Evolutionary conservation across 805 yeast species (phyloP).

Genomic region (Saccharomycopsis javanensis): DNA sequence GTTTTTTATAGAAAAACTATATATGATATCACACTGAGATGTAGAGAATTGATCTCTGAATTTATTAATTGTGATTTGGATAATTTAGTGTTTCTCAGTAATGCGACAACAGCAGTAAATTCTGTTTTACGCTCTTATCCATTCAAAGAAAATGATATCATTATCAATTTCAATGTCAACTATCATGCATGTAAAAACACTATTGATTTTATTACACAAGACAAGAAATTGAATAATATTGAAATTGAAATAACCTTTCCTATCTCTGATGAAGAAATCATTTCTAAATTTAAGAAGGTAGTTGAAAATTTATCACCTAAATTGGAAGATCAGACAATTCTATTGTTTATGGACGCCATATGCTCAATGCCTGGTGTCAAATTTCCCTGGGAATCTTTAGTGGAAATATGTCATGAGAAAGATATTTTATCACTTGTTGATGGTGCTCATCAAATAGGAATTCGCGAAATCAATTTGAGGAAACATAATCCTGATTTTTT

Average conservation of each 20-base stretch:
- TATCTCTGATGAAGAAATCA: conserved; percentile 32
- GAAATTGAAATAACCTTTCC: conserved; percentile 36
- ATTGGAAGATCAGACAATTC: conserved; percentile 24
- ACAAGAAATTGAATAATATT: conserved; percentile 22
- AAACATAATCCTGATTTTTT: conserved; percentile 48
- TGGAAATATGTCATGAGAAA: conserved; percentile 35
- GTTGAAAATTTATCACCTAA: conserved; percentile 19
- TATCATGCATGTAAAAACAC: conserved; percentile 50
- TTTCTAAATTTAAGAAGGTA: conserved; percentile 25
- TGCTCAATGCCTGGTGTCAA: conserved; percentile 55
- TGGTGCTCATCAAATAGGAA: conserved; percentile 65
- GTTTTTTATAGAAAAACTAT: conserved; percentile 28
- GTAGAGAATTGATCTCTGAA: conserved; percentile 32
- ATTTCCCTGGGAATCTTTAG: conserved; percentile 45
- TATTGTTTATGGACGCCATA: conserved; percentile 49
- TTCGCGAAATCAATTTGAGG: conserved; percentile 23
- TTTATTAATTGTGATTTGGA: conserved; percentile 39
- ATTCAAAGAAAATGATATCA: conserved; percentile 40
- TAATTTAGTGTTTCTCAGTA: conserved; percentile 43
- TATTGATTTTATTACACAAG: conserved; percentile 31
- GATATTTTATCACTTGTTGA: conserved; percentile 49
- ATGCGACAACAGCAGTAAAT: conserved; percentile 55
- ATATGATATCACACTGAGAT: conserved; percentile 25
- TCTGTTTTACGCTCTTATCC: conserved; percentile 45
- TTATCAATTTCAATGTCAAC: conserved; percentile 39